These are phyloP conservation scores for Eleusine indica DNA, from an alignment of 176 grass and related monocot genomes.

Conservation along the genomic window DNA sequence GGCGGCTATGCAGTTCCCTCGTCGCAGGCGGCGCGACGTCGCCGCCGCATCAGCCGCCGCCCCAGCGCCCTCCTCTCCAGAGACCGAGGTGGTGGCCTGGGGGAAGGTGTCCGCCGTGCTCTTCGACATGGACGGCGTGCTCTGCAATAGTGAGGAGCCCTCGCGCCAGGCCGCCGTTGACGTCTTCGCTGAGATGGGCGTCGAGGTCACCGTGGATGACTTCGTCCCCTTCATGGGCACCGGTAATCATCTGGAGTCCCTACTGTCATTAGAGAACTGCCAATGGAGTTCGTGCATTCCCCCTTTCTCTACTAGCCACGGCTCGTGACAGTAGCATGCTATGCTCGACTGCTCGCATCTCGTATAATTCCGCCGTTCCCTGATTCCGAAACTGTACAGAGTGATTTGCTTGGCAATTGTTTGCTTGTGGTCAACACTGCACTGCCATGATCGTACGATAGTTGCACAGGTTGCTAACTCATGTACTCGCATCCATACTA, in stretches of 20 bases:
- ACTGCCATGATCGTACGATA: not conserved
- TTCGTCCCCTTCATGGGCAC: slow-evolving; percentile 95
- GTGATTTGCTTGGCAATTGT: not conserved
- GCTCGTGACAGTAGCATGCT: not conserved
- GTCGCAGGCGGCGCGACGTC: slow-evolving; percentile 24
- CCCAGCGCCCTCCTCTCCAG: slow-evolving; percentile 39
- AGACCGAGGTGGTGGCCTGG: slow-evolving; percentile 46
- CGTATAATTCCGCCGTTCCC: not conserved
- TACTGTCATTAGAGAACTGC: slow-evolving; percentile 15
- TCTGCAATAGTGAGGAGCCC: slow-evolving; percentile 94
- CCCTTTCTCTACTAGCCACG: not conserved
- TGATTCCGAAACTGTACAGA: not conserved
- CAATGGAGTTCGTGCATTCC: not conserved
- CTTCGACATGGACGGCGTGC: slow-evolving; percentile 96
- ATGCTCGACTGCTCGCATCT: not conserved
- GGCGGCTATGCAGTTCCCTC: slow-evolving; percentile 30
- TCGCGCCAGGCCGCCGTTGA: slow-evolving; percentile 80
- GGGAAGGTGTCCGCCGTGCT: slow-evolving; percentile 89
- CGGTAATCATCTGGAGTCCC: slow-evolving; percentile 48
- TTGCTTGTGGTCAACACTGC: not conserved
- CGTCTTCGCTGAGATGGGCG: slow-evolving; percentile 87
- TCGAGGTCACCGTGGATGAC: slow-evolving; percentile 83
- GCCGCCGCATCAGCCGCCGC: slow-evolving; percentile 36
- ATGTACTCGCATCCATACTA: not conserved
- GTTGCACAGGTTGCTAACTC: not conserved